Conservation (phyloP, 2,329 filamentous ascomycete genomes). For the Acrocalymma vagum region DNA sequence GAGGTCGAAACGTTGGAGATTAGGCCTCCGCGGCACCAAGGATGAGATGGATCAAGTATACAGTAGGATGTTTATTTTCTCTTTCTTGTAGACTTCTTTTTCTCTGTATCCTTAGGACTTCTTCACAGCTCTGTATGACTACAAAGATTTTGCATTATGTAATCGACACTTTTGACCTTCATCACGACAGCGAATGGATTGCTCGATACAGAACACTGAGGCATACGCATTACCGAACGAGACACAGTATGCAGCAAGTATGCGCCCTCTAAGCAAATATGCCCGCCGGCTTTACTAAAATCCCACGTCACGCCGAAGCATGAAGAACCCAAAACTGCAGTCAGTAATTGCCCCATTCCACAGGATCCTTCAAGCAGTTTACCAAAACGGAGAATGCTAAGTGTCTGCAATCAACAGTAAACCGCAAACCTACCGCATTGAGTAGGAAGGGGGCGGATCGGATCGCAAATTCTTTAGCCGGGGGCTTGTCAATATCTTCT, state of each 20-base stretch:
- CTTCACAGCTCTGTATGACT: conserved; percentile 2
- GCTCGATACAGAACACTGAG: neutral
- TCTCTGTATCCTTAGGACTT: neutral
- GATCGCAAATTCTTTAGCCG: no score
- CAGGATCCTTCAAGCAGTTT: conserved; percentile 7
- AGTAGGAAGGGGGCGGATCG: no score
- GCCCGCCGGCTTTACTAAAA: neutral
- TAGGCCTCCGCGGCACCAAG: conserved; percentile 20
- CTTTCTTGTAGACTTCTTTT: neutral
- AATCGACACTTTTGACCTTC: neutral
- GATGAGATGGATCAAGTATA: conserved; percentile 5
- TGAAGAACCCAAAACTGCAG: neutral
- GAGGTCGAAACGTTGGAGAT: conserved; percentile 36
- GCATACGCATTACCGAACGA: neutral
- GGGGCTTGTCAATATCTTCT: no score
- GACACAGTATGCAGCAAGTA: neutral
- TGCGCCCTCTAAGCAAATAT: conserved; percentile 3
- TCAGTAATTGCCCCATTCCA: neutral
- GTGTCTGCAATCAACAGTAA: conserved; percentile 27
- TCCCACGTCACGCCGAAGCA: neutral
- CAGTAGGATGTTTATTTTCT: neutral
- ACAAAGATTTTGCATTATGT: neutral
- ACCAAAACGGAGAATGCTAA: conserved; percentile 29
- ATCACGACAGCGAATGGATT: neutral
- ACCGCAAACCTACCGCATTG: conserved; percentile 15